A percentile compares a stretch with the other conserved stretches of the same genome.
phyloP scores from a whole-genome alignment of 371 early-diverging fungal genomes.

The Umbelopsis sp. region DNA sequence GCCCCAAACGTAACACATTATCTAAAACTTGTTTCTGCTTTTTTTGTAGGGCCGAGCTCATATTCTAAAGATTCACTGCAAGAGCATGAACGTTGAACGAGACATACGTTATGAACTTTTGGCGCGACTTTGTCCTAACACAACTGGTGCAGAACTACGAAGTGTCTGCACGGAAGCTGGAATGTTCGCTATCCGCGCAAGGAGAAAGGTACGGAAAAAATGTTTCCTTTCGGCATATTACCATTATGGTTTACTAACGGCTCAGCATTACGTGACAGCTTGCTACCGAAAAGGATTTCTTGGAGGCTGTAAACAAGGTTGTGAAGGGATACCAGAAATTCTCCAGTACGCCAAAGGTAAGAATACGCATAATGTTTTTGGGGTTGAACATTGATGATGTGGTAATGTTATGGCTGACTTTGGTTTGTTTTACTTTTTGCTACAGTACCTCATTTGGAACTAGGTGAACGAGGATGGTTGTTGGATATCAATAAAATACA shows the following conservation, averaged over 20 bases:
- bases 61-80: conserved; percentile 99
- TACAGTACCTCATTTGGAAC: conserved; percentile 61
- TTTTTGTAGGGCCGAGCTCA: conserved; percentile 85
- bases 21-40: conserved; percentile 6
- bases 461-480: conserved; percentile 27
- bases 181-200: conserved; percentile 99
- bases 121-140: conserved; percentile 94
- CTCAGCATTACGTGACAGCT: conserved; percentile 43
- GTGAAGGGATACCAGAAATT: conserved; percentile 99
- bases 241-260: too few species aligned
- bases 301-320: conserved; percentile 99
- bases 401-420: background rate
- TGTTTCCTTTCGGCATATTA: background rate
- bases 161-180: conserved; percentile 99
- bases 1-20: background rate
- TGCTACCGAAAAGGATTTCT: conserved; percentile 99
- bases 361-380: background rate
- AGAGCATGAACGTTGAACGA: conserved; percentile 99
- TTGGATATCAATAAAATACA: conserved; percentile 4
- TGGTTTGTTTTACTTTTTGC: conserved; percentile 9
- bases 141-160: conserved; percentile 99
- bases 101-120: conserved; percentile 98
- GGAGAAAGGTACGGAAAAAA: conserved; percentile 82
- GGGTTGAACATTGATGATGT: too few species aligned
- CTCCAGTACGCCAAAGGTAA: conserved; percentile 88